These are phyloP conservation scores for Kalmusia sp. DNA, from an alignment of 2,329 filamentous ascomycete genomes.

Conservation along the genomic window DNA sequence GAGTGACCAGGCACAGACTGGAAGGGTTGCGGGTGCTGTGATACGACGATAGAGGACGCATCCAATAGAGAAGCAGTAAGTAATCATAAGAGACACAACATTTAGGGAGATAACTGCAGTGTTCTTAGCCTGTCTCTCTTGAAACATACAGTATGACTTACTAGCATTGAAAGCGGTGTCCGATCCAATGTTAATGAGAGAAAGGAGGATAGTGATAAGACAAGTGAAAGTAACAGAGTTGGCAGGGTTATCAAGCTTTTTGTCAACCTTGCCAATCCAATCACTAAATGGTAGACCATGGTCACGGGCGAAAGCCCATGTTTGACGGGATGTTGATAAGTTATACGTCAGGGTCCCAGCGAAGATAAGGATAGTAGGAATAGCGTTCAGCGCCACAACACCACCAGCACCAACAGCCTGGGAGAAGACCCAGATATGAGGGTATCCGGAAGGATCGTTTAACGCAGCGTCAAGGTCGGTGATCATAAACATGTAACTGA, in stretches of 20 bases:
- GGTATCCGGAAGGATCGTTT: slow-evolving; percentile 37
- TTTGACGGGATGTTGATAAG: slow-evolving; percentile 42
- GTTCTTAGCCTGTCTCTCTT: too few species aligned
- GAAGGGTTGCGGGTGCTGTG: slow-evolving; percentile 15
- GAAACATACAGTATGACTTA: too few species aligned
- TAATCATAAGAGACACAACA: slow-evolving; percentile 47
- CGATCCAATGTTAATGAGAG: slow-evolving; percentile 50
- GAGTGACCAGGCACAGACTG: slow-evolving; percentile 43
- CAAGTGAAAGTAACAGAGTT: slow-evolving; percentile 41
- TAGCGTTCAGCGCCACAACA: slow-evolving; percentile 38
- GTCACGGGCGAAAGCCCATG: slow-evolving; percentile 46
- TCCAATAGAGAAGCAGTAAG: slow-evolving; percentile 40
- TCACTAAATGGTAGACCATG: slow-evolving; percentile 40
- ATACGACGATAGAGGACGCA: slow-evolving; percentile 32
- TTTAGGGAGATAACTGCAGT: slow-evolving; percentile 49
- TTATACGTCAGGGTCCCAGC: slow-evolving; percentile 40
- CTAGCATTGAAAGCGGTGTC: slow-evolving; percentile 43
- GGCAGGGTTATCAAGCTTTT: slow-evolving; percentile 35
- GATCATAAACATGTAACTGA: slow-evolving; percentile 44
- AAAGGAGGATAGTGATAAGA: slow-evolving; percentile 39
- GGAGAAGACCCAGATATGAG: slow-evolving; percentile 44
- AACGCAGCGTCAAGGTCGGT: slow-evolving; percentile 38
- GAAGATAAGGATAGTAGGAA: slow-evolving; percentile 39
- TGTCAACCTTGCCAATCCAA: slow-evolving; percentile 37
- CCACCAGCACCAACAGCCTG: slow-evolving; percentile 33